Base-by-base conservation (phyloP, 1,139 yeast species). In the Hansenula lynferdii region DNA sequence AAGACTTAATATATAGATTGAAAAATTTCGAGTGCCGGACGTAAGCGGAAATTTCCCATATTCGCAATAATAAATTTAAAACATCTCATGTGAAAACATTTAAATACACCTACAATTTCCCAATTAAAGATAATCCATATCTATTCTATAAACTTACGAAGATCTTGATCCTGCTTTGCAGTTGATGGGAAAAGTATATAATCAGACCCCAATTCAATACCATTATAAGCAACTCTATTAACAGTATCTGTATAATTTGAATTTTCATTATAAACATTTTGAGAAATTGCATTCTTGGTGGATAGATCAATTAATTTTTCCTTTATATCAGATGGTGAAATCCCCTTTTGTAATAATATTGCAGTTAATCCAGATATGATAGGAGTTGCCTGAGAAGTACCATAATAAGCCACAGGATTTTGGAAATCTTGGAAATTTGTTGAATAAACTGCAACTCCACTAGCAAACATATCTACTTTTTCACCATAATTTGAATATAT, bases 341-440 rank as follows among this genome's bases (percentile, higher is more conserved):
- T 12, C 5, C 26, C 26, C 6, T 24, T 7, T 24, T 24, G 15
- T 10, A 24, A n/a, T n/a, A 24, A 24, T 10, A 24, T 7, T 9
- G 26, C 26, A 12, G 56, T 4, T 4, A 12, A 15, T 0, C 97
- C 97, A 0, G 92, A 71, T 6, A 85, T 84, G 3, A 80, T 67
- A 0, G 96, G 96, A 1, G 95, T 70, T 0, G 96, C 82, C 87
- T 86, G 86, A 1, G 96, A 86, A 0, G 96, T 87, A 0, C 97
- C 97, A 2, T 94, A 80, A 41, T 77, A 69, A 6, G 40, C 42
- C 2, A 56, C 41, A 11, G 61, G 47, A 10, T 35, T 35, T 23
- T 43, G 42, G 30, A 38, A 46, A 31, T 54, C 40, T 9, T 22
- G 45, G 25, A 37, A 40, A 14, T 62, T 53, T 31, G 61, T 43